Conservation (phyloP, 2,329 filamentous ascomycete genomes). For the Paracoccidioides brasiliensis region DNA sequence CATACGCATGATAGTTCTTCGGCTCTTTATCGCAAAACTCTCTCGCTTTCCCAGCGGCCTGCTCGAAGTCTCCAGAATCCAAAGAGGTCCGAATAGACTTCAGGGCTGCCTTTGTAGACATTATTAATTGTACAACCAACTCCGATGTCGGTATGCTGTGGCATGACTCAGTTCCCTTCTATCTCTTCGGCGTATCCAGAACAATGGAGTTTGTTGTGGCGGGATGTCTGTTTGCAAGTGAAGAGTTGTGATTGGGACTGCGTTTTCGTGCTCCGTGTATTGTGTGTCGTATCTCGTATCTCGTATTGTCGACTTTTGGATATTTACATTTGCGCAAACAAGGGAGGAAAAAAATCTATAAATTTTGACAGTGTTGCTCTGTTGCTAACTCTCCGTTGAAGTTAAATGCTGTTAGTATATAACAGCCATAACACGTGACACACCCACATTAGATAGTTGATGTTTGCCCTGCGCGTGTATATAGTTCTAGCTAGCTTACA, state of each 20-base stretch:
- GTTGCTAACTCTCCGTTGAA: no score
- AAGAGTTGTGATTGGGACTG: not conserved
- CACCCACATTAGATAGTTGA: no score
- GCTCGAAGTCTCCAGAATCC: constrained; percentile 65
- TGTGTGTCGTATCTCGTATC: constrained; percentile 11
- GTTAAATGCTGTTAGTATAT: no score
- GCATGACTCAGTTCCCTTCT: not conserved
- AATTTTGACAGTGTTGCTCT: no score
- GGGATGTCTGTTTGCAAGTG: not conserved
- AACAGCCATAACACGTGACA: no score
- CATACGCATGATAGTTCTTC: constrained; percentile 69
- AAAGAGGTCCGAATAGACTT: constrained; percentile 71
- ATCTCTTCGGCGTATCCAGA: not conserved
- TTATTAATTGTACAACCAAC: constrained; percentile 12
- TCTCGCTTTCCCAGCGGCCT: constrained; percentile 56
- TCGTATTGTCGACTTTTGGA: not conserved
- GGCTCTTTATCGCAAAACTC: constrained; percentile 58
- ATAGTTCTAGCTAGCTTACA: no score
- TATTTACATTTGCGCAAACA: no score
- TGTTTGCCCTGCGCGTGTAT: no score
- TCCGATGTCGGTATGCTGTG: not conserved
- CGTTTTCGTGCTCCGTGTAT: constrained; percentile 6
- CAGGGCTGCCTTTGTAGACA: constrained; percentile 54
- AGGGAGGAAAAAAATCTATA: no score
- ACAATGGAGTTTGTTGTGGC: no score